A percentile compares a stretch with the other conserved stretches of the same genome.
These are phyloP conservation scores for Phytomonas francai DNA, from an alignment of 208 protist genomes.

Conservation along the genomic window DNA sequence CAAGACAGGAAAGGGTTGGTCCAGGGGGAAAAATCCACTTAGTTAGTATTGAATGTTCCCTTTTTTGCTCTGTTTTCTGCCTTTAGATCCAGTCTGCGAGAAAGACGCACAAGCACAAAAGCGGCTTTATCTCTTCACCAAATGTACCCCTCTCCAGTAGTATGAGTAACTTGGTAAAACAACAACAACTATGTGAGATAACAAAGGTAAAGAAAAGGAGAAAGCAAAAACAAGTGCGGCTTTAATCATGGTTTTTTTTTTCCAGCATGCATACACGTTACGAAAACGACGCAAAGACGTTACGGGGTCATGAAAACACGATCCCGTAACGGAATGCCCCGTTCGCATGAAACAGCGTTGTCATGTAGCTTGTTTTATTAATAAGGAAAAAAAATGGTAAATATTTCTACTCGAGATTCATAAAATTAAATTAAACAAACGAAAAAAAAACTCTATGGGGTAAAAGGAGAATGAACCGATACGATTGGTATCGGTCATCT, in stretches of 20 bases:
- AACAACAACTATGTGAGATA: too few relatives aligned
- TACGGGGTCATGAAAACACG: neutral
- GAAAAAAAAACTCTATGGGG: slow-evolving; percentile 1
- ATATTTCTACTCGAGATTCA: slow-evolving; percentile 7
- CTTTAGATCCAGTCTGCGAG: slow-evolving; percentile 3
- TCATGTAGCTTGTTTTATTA: neutral
- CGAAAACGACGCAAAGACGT: neutral
- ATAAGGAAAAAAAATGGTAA: slow-evolving; percentile 6
- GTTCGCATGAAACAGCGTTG: neutral
- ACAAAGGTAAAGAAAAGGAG: neutral
- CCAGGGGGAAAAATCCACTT: neutral
- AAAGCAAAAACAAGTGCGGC: neutral
- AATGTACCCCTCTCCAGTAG: neutral
- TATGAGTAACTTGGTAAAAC: neutral
- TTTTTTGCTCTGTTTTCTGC: slow-evolving; percentile 13
- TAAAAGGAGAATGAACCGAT: slow-evolving; percentile 6
- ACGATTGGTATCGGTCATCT: neutral
- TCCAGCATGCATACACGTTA: neutral
- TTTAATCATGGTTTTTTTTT: neutral
- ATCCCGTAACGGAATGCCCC: neutral
- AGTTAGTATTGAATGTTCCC: neutral
- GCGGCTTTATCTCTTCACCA: neutral
- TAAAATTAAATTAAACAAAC: slow-evolving; percentile 9
- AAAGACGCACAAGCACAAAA: neutral
- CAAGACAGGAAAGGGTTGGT: neutral